Base-by-base conservation (phyloP, 495 filamentous ascomycete species). In the Daldinia vernicosa region DNA sequence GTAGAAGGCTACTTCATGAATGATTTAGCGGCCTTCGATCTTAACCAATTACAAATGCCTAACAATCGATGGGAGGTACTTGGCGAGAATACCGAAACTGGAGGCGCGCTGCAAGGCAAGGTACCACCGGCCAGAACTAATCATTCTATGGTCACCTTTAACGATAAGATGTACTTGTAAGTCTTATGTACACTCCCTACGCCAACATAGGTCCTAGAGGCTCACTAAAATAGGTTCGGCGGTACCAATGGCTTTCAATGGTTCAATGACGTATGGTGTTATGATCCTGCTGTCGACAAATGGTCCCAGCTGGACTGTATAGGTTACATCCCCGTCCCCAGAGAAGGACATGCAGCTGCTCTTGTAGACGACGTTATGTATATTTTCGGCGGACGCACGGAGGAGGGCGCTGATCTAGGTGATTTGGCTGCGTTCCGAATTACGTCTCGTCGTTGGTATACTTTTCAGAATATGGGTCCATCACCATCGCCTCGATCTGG, bases 261-360 rank as follows among this genome's bases (percentile, higher is more conserved):
- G 96, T 99, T 97, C 80, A 99, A 98, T 76, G 96, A 99, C 75
- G 96, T 99, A 24, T 99, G 96, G 96, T 89, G 88, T 19, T 99
- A 94, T 73, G 95, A 98, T 74, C 93, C 93, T 1, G 85, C 89
- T 62, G 82, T 86, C 28, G 95, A 97, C 73, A 77, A 81, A 55
- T 99, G 96, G 96, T 82, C 88, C 3, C 89, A 94, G 72, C 85
- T 96, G 43, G 95, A 98, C 71, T 99, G 95, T 77, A 97, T 97
- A 53, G 96, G 96, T 7, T 98, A 97, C 75, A 98, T 99, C 53
- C 96, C 96, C 3, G 90, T 90, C 0, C 89, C 94, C 11, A 88
- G 96, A 52, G 96, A 99, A 85, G 96, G 96, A 4, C 96, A 99
- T 77, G 94, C 96, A 15, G 91, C 95, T 22, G 90, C 96, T 6